Evolutionary conservation across 2,329 filamentous ascomycete genomes (phyloP), one percentile per base, ranked within the genome.

Genomic region (Aspergillus niger): DNA sequence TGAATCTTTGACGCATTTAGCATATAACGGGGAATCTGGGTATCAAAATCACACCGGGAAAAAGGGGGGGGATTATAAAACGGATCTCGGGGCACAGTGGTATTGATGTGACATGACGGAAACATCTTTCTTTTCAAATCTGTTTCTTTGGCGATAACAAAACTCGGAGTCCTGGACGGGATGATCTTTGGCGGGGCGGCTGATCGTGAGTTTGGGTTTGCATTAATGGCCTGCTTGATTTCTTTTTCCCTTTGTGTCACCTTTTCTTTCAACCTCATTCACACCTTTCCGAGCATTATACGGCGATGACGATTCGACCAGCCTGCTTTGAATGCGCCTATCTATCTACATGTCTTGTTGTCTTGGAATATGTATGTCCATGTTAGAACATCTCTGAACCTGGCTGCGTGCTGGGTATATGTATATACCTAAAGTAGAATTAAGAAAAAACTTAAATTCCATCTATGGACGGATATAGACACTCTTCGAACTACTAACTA

Each of bases 101-200:
- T 66, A 55, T 65, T 61, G 59, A 67, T 61, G 49, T 63, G 58
- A 63, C 60, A 65, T 59, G 67, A 69, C 60, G 41, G 26, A 39
- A 55, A 52, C 56, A 43, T 60, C 54, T 57, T 55, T 15, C 15
- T 17, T 32, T 44, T 60, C 36, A 24, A 30, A 59, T 60, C 58
- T 53, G 52, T 48, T 62, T 52, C 49, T 56, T 38, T 43, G 47
- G 54, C 47, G 52, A 61, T 63, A 57, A 57, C 56, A 51, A 56
- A 52, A 58, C 38, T 36, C 48, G 65, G 67, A 63, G 63, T 66
- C 61, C 64, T 61, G 58, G 61, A 58, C 41, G 55, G 38, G 38
- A 15, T n/a, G 52, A 24, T 41, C 6, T 13, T 44, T 41, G 36
- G 22, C 26, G 39, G 30, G 20, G 30, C 17, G 52, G 52, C 24